A percentile compares a stretch with the other conserved stretches of the same genome.
Evolutionary conservation across 352 stramenopile species (phyloP).

Genomic region (Elongisporangium anandrum): DNA sequence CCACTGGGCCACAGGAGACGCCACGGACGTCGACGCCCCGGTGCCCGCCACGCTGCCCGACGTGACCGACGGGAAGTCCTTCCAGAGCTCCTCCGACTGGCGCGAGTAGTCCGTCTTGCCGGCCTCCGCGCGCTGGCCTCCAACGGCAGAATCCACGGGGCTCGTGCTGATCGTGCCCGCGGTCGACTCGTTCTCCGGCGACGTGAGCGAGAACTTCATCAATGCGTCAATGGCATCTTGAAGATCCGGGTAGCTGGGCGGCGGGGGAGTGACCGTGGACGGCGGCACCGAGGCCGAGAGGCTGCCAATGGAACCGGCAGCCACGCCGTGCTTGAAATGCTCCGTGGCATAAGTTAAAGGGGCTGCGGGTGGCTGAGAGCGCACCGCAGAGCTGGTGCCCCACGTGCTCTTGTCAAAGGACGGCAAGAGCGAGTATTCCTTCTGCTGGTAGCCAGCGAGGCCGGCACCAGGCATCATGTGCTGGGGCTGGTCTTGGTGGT

Average conservation of each 20-base stretch:
- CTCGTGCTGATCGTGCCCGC: conserved; percentile 21
- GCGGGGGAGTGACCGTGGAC: conserved; percentile 17
- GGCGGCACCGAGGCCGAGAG: conserved; percentile 22
- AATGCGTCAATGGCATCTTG: conserved; percentile 86
- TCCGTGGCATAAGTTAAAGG: conserved; percentile 57
- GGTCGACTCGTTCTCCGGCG: conserved; percentile 30
- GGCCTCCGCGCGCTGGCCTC: conserved; percentile 2
- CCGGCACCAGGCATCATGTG: conserved; percentile 18
- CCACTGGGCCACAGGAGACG: conserved; percentile 33
- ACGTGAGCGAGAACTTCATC: conserved; percentile 81
- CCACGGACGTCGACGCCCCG: conserved; percentile 8
- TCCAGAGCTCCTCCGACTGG: conserved; percentile 71
- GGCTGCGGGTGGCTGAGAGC: conserved; percentile 12
- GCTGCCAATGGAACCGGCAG: conserved; percentile 23
- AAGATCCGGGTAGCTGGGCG: conserved; percentile 64
- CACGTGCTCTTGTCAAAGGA: conserved; percentile 60
- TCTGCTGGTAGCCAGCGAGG: conserved; percentile 33
- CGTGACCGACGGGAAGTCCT: conserved; percentile 57
- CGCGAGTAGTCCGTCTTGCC: conserved; percentile 54
- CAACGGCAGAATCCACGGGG: conserved; percentile 12
- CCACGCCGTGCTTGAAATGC: conserved; percentile 17
- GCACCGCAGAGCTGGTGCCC: conserved; percentile 7
- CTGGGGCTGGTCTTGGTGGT: conserved; percentile 22
- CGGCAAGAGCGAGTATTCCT: conserved; percentile 61
- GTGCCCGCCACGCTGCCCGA: neutral